Evolutionary conservation across 2,329 filamentous ascomycete species (phyloP).

Genomic region (Colletotrichum musae): DNA sequence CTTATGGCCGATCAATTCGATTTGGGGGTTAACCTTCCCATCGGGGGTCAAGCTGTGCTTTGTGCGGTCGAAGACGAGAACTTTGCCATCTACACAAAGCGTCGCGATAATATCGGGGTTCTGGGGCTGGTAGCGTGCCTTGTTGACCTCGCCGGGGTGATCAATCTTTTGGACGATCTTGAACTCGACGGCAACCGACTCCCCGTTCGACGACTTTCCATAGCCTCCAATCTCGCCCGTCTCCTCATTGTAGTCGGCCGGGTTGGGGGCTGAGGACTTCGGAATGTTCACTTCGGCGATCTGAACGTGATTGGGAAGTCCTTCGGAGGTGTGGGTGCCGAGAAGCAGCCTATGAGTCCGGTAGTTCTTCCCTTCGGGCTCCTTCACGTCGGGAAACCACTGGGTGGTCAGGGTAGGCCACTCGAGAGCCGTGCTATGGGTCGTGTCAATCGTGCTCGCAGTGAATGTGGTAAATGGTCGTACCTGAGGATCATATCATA

Average conservation of each 20-base stretch:
- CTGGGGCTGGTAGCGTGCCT: conserved; percentile 96
- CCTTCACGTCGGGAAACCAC: conserved; percentile 97
- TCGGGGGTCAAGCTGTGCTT: conserved; percentile 88
- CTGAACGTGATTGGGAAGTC: conserved; percentile 90
- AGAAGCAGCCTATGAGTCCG: conserved; percentile 90
- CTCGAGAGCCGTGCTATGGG: conserved; percentile 84
- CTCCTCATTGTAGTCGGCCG: conserved; percentile 91
- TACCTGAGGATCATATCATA: conserved; percentile 96
- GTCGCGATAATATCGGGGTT: conserved; percentile 98
- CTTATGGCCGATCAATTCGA: conserved; percentile 87
- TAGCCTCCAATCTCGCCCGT: conserved; percentile 95
- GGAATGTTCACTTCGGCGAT: conserved; percentile 96
- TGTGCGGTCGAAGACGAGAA: conserved; percentile 95
- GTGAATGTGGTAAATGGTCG: conserved; percentile 17
- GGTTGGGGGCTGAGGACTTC: conserved; percentile 80
- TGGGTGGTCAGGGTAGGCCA: conserved; percentile 98
- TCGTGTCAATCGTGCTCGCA: conserved; percentile 14
- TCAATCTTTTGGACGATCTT: conserved; percentile 96
- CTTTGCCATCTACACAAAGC: conserved; percentile 87
- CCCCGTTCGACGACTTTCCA: conserved; percentile 73
- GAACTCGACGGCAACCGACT: conserved; percentile 84
- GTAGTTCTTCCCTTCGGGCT: conserved; percentile 88
- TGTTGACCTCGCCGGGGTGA: conserved; percentile 97
- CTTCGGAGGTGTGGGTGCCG: conserved; percentile 93
- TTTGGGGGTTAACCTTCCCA: conserved; percentile 82